These are phyloP conservation scores for Durusdinium trenchii DNA, from an alignment of 73 alveolate genomes.

Conservation along the genomic window DNA sequence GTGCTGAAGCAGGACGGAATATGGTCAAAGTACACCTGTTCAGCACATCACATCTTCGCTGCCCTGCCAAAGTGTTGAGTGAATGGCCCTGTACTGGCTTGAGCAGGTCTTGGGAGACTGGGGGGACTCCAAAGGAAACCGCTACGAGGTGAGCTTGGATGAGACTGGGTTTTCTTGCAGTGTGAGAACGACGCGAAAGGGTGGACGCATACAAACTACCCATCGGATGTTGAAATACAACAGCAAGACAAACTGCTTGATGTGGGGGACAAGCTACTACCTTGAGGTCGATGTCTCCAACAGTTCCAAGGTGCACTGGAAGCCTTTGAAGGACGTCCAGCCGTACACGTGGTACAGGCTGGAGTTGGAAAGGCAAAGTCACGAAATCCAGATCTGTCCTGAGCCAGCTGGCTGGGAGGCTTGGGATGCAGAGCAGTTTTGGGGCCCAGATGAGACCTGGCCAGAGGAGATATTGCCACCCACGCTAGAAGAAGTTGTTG, in stretches of 20 bases:
- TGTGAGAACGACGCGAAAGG: background rate
- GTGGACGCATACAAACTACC: background rate
- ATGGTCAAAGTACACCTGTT: too few relatives aligned
- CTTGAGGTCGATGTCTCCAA: background rate
- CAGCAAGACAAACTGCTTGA: background rate
- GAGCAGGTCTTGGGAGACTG: background rate
- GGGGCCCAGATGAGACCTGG: background rate
- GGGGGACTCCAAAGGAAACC: background rate
- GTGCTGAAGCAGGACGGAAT: too few relatives aligned
- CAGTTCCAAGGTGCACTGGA: background rate
- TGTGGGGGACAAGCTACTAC: background rate
- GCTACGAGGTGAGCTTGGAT: background rate
- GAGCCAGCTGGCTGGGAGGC: background rate
- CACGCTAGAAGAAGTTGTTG: conserved; percentile 12
- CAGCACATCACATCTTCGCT: too few relatives aligned
- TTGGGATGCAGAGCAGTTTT: background rate
- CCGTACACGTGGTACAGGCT: background rate
- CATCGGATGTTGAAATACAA: background rate
- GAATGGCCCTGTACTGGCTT: too few relatives aligned
- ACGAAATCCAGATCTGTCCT: background rate
- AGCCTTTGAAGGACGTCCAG: background rate
- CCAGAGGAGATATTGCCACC: background rate
- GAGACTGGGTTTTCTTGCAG: background rate
- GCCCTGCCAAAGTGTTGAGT: too few relatives aligned
- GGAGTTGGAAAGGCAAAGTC: too few relatives aligned